These are phyloP conservation scores for Penicillium robsamsonii DNA, from an alignment of 495 filamentous ascomycete genomes.

Conservation along the genomic window DNA sequence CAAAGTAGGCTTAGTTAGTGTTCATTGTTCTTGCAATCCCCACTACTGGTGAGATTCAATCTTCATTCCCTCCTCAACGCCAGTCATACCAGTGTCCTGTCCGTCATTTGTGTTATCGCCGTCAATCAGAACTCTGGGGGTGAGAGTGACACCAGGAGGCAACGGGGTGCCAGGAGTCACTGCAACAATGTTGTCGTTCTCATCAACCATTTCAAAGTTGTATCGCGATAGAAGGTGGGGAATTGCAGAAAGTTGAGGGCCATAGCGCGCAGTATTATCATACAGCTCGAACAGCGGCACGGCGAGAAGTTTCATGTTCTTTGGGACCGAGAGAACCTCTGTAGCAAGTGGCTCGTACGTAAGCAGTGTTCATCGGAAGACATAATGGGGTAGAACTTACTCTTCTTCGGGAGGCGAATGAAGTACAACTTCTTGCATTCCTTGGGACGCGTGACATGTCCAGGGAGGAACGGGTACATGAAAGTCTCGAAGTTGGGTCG, in stretches of 20 bases:
- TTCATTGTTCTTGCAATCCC: background rate
- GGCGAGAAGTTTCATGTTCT: conserved; percentile 99
- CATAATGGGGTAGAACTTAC: conserved; percentile 51
- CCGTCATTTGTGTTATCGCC: conserved; percentile 45
- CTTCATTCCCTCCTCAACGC: conserved; percentile 29
- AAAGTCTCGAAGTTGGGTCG: conserved; percentile 98
- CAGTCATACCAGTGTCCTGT: conserved; percentile 46
- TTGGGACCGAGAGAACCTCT: conserved; percentile 97
- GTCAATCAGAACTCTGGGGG: conserved; percentile 74
- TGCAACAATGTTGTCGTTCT: conserved; percentile 83
- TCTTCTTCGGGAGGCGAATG: conserved; percentile 87
- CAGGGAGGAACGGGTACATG: conserved; percentile 97
- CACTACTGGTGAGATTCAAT: conserved; percentile 22
- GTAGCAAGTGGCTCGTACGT: conserved; percentile 13
- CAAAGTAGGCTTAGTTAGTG: background rate
- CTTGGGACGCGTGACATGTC: conserved; percentile 93
- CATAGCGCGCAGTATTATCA: conserved; percentile 93
- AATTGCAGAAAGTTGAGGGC: conserved; percentile 92
- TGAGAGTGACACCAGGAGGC: conserved; percentile 48
- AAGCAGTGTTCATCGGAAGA: conserved; percentile 5
- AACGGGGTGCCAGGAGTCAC: conserved; percentile 68
- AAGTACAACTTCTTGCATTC: conserved; percentile 99
- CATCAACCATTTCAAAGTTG: conserved; percentile 98
- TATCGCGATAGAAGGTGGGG: conserved; percentile 91
- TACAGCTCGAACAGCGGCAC: conserved; percentile 97